phyloP scores from a whole-genome alignment of 169 alveolate species.

The Plasmodium blacklocki region DNA sequence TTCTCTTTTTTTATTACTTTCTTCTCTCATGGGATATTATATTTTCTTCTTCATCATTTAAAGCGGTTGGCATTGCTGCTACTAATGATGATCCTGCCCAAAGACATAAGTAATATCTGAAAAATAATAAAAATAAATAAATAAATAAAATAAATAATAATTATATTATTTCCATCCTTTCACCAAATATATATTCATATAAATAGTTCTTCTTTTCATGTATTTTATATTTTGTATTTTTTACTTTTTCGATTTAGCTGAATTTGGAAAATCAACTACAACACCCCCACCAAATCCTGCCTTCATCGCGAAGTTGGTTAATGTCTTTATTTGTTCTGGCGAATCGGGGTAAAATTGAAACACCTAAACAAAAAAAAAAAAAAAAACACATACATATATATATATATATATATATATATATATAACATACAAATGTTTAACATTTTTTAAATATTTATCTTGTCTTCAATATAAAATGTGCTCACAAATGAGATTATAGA shows the following conservation, averaged over 20 bases:
- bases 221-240: neutral
- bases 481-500: too few species aligned
- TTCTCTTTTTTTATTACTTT: constrained; percentile 27
- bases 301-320: constrained; percentile 94
- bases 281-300: constrained; percentile 97
- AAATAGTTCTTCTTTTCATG: too few species aligned
- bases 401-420: neutral
- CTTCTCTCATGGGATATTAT: constrained; percentile 46
- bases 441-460: too few species aligned
- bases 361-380: constrained; percentile 77
- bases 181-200: too few species aligned
- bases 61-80: constrained; percentile 72
- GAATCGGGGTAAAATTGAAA: constrained; percentile 97
- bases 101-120: constrained; percentile 91
- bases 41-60: constrained; percentile 78
- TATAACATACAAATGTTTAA: too few species aligned
- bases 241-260: constrained; percentile 96
- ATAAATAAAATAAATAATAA: neutral
- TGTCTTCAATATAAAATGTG: too few species aligned
- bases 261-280: constrained; percentile 96
- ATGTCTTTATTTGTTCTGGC: constrained; percentile 94
- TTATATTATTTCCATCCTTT: neutral
- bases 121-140: neutral
- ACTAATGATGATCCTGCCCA: constrained; percentile 92
- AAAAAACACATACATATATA: neutral